Evolutionary conservation across 2,329 filamentous ascomycete genomes (phyloP).

Genomic region (Fusarium sp.): DNA sequence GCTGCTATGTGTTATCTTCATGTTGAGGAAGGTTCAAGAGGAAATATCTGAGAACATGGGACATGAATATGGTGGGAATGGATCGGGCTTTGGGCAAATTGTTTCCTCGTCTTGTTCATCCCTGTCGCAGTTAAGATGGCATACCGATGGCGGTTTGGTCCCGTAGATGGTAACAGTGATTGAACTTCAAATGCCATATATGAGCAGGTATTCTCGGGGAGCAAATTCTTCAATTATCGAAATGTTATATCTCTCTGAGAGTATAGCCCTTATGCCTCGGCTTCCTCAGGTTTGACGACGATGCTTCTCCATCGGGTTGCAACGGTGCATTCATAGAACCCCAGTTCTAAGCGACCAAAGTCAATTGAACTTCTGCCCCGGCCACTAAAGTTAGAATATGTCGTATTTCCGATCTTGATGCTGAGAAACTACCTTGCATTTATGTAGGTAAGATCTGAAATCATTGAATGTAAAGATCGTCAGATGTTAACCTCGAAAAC

Average conservation of each 20-base stretch:
- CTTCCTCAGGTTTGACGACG: no score
- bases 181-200: not conserved
- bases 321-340: no score
- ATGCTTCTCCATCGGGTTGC: no score
- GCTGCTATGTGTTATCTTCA: constrained; percentile 23
- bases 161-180: not conserved
- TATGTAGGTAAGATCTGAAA: not conserved
- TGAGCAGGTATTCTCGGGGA: no score
- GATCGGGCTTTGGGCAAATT: constrained; percentile 42
- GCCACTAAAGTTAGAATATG: not conserved
- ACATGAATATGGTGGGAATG: constrained; percentile 4
- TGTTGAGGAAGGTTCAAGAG: constrained; percentile 19
- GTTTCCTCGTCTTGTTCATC: constrained; percentile 41
- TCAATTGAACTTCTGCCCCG: not conserved
- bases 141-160: constrained; percentile 29
- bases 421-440: not conserved
- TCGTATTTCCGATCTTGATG: not conserved
- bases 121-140: constrained; percentile 37
- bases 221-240: not conserved
- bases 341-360: not conserved
- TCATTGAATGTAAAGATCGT: not conserved
- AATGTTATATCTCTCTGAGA: not conserved
- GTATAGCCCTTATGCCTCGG: not conserved
- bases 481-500: not conserved
- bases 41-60: not conserved